A percentile compares a stretch with the other conserved stretches of the same genome.
These are phyloP conservation scores for Clonostachys rhizophaga DNA, from an alignment of 2,329 filamentous ascomycete species.

Conservation along the genomic window DNA sequence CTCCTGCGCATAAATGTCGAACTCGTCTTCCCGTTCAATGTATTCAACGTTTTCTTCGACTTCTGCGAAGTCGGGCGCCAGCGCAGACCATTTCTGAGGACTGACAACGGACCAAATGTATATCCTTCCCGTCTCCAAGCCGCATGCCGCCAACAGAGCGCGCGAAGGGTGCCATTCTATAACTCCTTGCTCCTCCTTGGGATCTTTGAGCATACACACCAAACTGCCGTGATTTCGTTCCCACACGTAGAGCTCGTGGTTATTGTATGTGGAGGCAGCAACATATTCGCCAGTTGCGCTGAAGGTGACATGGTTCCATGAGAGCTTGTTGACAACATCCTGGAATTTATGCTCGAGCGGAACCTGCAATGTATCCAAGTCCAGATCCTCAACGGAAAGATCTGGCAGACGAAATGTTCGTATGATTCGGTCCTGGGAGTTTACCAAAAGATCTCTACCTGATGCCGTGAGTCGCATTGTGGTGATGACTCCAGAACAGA, in stretches of 20 bases:
- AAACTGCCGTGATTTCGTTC: slow-evolving; percentile 89
- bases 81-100: slow-evolving; percentile 93
- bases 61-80: slow-evolving; percentile 94
- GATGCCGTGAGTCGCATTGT: slow-evolving; percentile 77
- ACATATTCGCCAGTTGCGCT: slow-evolving; percentile 94
- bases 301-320: slow-evolving; percentile 97
- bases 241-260: slow-evolving; percentile 98
- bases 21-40: slow-evolving; percentile 92
- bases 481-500: slow-evolving; percentile 84
- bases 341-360: slow-evolving; percentile 98
- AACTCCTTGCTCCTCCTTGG: slow-evolving; percentile 91
- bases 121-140: slow-evolving; percentile 86
- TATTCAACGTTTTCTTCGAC: slow-evolving; percentile 99
- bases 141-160: slow-evolving; percentile 84
- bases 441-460: slow-evolving; percentile 83
- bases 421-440: slow-evolving; percentile 92
- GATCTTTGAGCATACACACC: slow-evolving; percentile 94
- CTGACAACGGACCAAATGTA: slow-evolving; percentile 96
- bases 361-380: slow-evolving; percentile 81
- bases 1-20: slow-evolving; percentile 93
- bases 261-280: slow-evolving; percentile 94
- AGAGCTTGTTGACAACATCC: slow-evolving; percentile 89
- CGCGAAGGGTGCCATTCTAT: slow-evolving; percentile 95
- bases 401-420: slow-evolving; percentile 89
- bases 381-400: slow-evolving; percentile 61